Percentiles rank a stretch among this genome's conserved stretches.
Conservation (phyloP, 495 filamentous ascomycete species). For the Trichodelitschia bisporula region DNA sequence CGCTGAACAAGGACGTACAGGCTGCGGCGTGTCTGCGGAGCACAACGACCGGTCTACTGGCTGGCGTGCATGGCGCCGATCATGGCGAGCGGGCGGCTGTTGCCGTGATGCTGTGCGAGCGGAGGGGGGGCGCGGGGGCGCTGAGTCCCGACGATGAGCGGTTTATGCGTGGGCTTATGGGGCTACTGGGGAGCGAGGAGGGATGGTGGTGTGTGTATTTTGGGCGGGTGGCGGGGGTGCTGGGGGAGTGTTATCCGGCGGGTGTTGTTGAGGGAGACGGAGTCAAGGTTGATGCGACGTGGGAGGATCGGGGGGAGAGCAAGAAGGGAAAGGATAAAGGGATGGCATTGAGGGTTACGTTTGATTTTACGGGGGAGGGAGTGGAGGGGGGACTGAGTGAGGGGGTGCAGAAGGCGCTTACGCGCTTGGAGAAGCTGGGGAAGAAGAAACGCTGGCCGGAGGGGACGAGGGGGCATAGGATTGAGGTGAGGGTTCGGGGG, state of each 20-base stretch:
- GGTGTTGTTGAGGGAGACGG: conserved; percentile 15
- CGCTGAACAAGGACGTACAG: conserved; percentile 15
- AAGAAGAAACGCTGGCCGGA: conserved; percentile 2
- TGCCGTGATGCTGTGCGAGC: conserved; percentile 45
- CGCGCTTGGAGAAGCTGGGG: conserved; percentile 2
- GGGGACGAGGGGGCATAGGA: conserved; percentile 1
- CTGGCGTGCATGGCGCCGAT: conserved; percentile 41
- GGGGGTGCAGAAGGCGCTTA: not conserved
- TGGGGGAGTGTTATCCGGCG: conserved; percentile 24
- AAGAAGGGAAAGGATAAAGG: not conserved
- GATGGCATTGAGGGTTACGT: not conserved
- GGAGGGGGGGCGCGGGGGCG: conserved; percentile 38
- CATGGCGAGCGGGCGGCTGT: conserved; percentile 48
- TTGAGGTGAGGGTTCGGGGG: no score
- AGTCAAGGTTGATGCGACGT: not conserved
- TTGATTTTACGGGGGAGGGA: not conserved
- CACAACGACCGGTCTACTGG: conserved; percentile 42
- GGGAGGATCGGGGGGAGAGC: not conserved
- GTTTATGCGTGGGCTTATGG: conserved; percentile 22
- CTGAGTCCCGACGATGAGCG: conserved; percentile 27
- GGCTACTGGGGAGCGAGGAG: conserved; percentile 20
- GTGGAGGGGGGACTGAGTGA: conserved; percentile 1
- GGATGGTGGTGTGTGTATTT: conserved; percentile 38
- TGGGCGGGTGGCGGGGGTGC: conserved; percentile 25
- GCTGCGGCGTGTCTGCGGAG: conserved; percentile 46